A percentile compares a stretch with the other conserved stretches of the same genome.
These are phyloP conservation scores for Pseudopediastrum boryanum DNA, from an alignment of 139 green algal species.

Conservation along the genomic window DNA sequence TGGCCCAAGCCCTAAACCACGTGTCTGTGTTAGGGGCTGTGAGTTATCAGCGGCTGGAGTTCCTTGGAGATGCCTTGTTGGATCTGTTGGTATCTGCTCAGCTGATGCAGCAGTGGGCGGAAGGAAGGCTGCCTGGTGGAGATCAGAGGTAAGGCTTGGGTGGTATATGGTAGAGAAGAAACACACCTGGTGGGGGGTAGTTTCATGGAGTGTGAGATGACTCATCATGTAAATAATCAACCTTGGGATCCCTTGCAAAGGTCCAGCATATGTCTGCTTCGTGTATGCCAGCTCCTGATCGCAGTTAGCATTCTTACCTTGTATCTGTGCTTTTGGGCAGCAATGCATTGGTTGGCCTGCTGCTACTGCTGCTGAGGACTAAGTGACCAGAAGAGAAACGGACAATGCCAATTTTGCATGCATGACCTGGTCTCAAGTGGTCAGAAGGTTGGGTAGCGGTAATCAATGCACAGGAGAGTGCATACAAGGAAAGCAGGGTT, in stretches of 20 bases:
- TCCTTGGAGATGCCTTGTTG: slow-evolving; percentile 30
- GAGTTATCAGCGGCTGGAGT: slow-evolving; percentile 39
- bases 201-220: background rate
- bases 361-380: no score
- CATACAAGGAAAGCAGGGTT: no score
- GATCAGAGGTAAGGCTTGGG: background rate
- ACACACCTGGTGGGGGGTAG: background rate
- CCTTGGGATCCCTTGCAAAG: no score
- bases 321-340: no score
- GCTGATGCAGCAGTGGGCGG: slow-evolving; percentile 7
- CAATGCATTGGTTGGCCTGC: no score
- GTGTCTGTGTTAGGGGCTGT: slow-evolving; percentile 13
- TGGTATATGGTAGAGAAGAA: background rate
- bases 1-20: slow-evolving; percentile 15
- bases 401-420: no score
- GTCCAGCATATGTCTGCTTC: background rate
- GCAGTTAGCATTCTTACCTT: no score
- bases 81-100: slow-evolving; percentile 24
- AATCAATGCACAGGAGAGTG: no score
- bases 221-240: no score
- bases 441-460: no score
- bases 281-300: background rate
- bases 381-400: no score
- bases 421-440: no score
- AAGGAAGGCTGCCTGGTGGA: background rate